Conservation (phyloP, 2,329 filamentous ascomycete genomes). For the Aureobasidium sp. region DNA sequence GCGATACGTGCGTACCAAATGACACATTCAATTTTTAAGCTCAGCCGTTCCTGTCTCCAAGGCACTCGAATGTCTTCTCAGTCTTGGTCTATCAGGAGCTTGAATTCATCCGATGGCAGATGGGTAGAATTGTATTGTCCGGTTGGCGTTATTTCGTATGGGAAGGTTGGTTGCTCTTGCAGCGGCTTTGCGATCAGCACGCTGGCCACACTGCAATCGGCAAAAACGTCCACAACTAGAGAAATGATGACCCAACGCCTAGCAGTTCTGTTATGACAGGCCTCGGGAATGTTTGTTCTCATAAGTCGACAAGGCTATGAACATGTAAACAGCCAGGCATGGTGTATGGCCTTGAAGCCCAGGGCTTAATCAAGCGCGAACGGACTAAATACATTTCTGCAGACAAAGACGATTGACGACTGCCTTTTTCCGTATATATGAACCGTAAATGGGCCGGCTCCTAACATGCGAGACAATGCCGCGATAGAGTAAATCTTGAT, state of each 20-base stretch:
- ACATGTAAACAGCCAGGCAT: not conserved
- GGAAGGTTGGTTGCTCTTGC: not conserved
- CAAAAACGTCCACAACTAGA: not conserved
- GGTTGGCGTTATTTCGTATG: not conserved
- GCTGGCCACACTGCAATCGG: not conserved
- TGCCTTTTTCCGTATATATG: not conserved
- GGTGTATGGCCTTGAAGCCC: not conserved
- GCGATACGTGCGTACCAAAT: conserved; percentile 12
- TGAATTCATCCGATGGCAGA: not conserved
- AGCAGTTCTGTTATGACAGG: not conserved
- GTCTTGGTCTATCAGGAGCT: not conserved
- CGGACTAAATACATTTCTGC: not conserved
- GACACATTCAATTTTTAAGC: not conserved
- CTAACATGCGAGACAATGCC: not conserved
- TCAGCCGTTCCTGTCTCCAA: not conserved
- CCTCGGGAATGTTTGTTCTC: not conserved
- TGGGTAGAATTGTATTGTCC: not conserved
- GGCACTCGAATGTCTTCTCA: not conserved
- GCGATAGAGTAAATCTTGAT: not conserved
- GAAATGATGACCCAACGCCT: not conserved
- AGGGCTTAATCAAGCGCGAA: not conserved
- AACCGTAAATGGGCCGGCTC: too few relatives aligned
- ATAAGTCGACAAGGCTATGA: not conserved
- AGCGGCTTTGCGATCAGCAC: not conserved
- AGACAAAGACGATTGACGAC: not conserved